A percentile compares a stretch with the other conserved stretches of the same genome.
These are phyloP conservation scores for Kodamaea sp. DNA, from an alignment of 1,139 yeast species.

Conservation along the genomic window DNA sequence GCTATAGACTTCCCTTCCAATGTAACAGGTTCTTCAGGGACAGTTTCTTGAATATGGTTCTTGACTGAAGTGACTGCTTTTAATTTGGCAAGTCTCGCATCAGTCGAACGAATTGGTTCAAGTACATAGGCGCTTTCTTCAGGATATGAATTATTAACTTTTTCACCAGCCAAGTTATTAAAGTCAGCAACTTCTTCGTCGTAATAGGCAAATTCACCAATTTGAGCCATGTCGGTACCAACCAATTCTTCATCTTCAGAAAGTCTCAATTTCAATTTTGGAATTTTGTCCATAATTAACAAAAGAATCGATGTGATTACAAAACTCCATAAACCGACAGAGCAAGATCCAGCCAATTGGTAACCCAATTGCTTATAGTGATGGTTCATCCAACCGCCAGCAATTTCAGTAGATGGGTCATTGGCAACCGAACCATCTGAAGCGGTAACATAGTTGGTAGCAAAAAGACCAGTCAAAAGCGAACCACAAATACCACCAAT, in stretches of 20 bases:
- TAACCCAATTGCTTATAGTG: constrained; percentile 87
- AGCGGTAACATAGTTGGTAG: constrained; percentile 88
- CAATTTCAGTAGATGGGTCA: constrained; percentile 43
- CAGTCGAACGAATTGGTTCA: constrained; percentile 68
- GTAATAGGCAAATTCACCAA: constrained; percentile 78
- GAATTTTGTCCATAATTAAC: constrained; percentile 71
- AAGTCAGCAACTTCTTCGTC: constrained; percentile 30
- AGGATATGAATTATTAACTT: background rate
- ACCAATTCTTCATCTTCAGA: constrained; percentile 84
- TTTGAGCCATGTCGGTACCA: constrained; percentile 87
- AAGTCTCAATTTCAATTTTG: constrained; percentile 78
- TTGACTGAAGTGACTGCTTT: constrained; percentile 21
- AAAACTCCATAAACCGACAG: constrained; percentile 80
- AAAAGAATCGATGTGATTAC: constrained; percentile 70
- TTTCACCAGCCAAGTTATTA: constrained; percentile 7
- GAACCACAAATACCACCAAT: constrained; percentile 90
- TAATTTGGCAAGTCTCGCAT: constrained; percentile 38
- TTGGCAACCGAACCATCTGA: constrained; percentile 62
- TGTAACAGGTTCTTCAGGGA: constrained; percentile 8
- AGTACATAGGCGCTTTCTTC: constrained; percentile 51
- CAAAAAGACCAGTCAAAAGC: constrained; percentile 82
- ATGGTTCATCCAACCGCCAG: constrained; percentile 94
- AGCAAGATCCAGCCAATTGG: constrained; percentile 81
- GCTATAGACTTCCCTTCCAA: constrained; percentile 11
- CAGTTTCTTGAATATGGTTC: constrained; percentile 12